These are phyloP conservation scores for Trichoderma arundinaceum DNA, from an alignment of 2,329 filamentous ascomycete species.

Conservation along the genomic window DNA sequence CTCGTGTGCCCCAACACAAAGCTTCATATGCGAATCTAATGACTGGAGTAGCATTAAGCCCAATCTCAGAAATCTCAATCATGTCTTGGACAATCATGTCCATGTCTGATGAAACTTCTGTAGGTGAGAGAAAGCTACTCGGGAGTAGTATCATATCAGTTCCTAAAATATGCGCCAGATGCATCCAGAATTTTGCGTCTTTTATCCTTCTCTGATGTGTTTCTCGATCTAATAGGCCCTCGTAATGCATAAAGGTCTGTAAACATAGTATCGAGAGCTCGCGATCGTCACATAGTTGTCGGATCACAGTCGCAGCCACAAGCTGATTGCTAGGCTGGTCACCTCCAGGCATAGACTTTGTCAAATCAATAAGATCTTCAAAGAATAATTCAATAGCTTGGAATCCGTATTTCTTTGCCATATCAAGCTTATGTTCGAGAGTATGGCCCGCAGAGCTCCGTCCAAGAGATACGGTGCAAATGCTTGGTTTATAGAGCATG, in stretches of 20 bases:
- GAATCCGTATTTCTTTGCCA: slow-evolving; percentile 69
- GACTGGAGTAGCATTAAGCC: slow-evolving; percentile 58
- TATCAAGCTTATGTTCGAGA: slow-evolving; percentile 69
- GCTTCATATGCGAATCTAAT: slow-evolving; percentile 77
- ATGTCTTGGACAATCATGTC: slow-evolving; percentile 67
- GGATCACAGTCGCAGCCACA: slow-evolving; percentile 62
- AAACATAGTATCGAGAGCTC: slow-evolving; percentile 65
- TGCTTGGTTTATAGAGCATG: slow-evolving; percentile 58
- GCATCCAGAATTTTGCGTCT: slow-evolving; percentile 72
- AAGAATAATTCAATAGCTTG: slow-evolving; percentile 77
- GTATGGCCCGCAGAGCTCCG: slow-evolving; percentile 71
- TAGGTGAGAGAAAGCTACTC: slow-evolving; percentile 66
- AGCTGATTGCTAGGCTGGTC: slow-evolving; percentile 53
- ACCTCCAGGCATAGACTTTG: slow-evolving; percentile 52
- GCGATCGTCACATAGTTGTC: slow-evolving; percentile 60
- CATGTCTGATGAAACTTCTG: slow-evolving; percentile 53
- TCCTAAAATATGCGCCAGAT: slow-evolving; percentile 64
- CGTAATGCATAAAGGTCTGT: slow-evolving; percentile 80
- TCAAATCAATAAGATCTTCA: slow-evolving; percentile 72
- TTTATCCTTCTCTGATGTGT: slow-evolving; percentile 63
- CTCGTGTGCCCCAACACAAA: slow-evolving; percentile 72
- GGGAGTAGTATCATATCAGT: slow-evolving; percentile 79
- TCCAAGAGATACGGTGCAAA: slow-evolving; percentile 79
- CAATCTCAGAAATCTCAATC: slow-evolving; percentile 69
- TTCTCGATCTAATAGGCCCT: slow-evolving; percentile 69